phyloP scores from a whole-genome alignment of 805 yeast species.

The Kuraishia molischiana region DNA sequence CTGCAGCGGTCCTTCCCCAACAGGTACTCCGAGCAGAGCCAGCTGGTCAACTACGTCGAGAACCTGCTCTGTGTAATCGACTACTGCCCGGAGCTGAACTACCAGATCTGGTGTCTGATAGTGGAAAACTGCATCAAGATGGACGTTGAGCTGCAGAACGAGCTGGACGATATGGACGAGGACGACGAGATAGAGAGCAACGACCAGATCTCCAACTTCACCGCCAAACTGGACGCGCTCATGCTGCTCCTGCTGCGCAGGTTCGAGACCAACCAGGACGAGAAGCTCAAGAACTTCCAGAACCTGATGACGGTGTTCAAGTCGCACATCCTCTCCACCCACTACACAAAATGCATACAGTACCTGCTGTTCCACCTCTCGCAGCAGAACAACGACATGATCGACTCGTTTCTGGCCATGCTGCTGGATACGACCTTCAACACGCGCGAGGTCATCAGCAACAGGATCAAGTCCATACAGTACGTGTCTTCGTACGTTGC shows the following conservation, averaged over 20 bases:
- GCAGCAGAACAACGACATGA: conserved; percentile 72
- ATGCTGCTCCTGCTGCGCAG: conserved; percentile 52
- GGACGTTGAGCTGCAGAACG: conserved; percentile 89
- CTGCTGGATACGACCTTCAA: conserved; percentile 78
- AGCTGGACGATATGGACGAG: conserved; percentile 76
- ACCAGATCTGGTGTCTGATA: conserved; percentile 69
- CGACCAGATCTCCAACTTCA: conserved; percentile 32
- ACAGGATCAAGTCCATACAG: conserved; percentile 83
- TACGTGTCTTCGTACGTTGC: conserved; percentile 87
- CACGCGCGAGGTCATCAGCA: conserved; percentile 56
- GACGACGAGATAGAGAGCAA: conserved; percentile 40
- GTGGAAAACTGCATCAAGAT: conserved; percentile 74
- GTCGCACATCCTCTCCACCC: conserved; percentile 82
- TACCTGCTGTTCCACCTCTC: conserved; percentile 73
- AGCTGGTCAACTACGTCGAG: conserved; percentile 50
- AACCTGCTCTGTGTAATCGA: conserved; percentile 51
- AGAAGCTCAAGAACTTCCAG: conserved; percentile 15
- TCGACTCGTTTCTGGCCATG: conserved; percentile 76
- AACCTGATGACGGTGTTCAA: conserved; percentile 37
- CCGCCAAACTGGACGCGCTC: conserved; percentile 64
- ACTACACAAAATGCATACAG: conserved; percentile 82
- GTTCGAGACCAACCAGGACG: conserved; percentile 22
- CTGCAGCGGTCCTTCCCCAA: conserved; percentile 67
- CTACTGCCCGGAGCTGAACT: conserved; percentile 71
- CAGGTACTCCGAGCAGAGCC: conserved; percentile 49